A percentile compares a stretch with the other conserved stretches of the same genome.
Conservation (phyloP, 2,329 filamentous ascomycete species). For the Beauveria sp. region DNA sequence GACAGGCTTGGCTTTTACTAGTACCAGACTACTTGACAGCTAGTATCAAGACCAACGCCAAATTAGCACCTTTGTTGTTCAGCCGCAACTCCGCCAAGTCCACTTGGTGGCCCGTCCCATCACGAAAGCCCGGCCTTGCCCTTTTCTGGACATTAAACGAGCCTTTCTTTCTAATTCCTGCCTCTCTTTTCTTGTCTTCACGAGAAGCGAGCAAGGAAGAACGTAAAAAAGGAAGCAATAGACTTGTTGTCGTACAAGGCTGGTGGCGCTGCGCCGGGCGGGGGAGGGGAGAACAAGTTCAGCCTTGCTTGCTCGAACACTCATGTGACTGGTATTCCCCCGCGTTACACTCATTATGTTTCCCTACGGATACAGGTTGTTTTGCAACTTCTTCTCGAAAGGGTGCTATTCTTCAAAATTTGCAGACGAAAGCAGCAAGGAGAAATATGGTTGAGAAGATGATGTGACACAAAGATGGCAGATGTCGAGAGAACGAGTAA, state of each 20-base stretch:
- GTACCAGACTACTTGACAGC: too few relatives aligned
- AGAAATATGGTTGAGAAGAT: neutral
- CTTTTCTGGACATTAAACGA: too few relatives aligned
- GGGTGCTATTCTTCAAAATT: neutral
- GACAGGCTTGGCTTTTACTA: too few relatives aligned
- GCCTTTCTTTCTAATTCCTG: too few relatives aligned
- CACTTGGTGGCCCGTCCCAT: too few relatives aligned
- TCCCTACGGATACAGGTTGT: neutral
- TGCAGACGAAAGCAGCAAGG: neutral
- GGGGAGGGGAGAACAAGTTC: neutral
- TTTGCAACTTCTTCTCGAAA: neutral
- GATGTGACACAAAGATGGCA: conserved; percentile 1
- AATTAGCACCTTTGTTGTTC: too few relatives aligned
- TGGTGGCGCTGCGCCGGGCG: neutral
- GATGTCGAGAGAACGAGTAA: neutral
- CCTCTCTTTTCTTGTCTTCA: neutral
- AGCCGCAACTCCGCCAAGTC: too few relatives aligned
- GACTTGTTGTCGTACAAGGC: neutral
- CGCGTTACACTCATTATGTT: neutral
- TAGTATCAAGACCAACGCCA: too few relatives aligned
- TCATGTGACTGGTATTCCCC: neutral
- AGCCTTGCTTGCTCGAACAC: neutral
- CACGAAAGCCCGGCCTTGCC: too few relatives aligned
- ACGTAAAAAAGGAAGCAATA: neutral
- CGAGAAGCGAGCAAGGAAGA: neutral